A percentile compares a stretch with the other conserved stretches of the same genome.
Conservation (phyloP, 169 alveolate species). For the Pseudocohnilembus persalinus region DNA sequence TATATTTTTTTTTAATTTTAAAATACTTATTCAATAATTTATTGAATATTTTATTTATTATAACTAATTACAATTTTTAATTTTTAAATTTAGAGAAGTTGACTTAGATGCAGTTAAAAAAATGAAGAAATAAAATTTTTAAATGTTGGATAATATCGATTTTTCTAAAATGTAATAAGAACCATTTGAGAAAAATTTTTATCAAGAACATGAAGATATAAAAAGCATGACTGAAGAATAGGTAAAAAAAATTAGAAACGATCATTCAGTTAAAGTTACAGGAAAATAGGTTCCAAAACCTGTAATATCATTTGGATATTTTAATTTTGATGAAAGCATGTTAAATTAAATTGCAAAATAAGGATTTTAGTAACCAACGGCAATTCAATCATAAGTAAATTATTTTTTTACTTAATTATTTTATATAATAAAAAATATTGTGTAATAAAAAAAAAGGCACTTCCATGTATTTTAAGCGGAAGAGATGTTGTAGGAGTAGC, state of each 20-base stretch:
- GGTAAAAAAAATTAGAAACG: constrained; percentile 38
- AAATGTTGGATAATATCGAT: constrained; percentile 41
- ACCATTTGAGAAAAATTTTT: constrained; percentile 46
- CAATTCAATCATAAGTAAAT: constrained; percentile 27
- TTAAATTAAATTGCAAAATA: constrained; percentile 29
- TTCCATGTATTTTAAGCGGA: constrained; percentile 92
- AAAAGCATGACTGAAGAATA: constrained; percentile 15
- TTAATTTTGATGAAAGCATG: constrained; percentile 35
- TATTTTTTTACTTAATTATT: background rate
- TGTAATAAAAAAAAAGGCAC: constrained; percentile 85
- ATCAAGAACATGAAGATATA: constrained; percentile 55
- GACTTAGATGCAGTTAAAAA: constrained; percentile 49
- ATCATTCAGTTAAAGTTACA: constrained; percentile 23
- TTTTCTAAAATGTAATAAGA: constrained; percentile 49
- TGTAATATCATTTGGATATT: constrained; percentile 39
- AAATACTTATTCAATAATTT: no score
- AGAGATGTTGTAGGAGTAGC: constrained; percentile 93
- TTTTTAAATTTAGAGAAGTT: constrained; percentile 37
- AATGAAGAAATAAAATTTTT: constrained; percentile 47
- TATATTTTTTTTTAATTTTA: background rate
- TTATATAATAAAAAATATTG: background rate
- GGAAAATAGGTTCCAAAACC: constrained; percentile 56
- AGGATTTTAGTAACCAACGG: constrained; percentile 41
- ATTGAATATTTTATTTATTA: no score
- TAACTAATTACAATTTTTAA: background rate